Conservation (phyloP, 352 stramenopile species). For the Plasmopara muralis region DNA sequence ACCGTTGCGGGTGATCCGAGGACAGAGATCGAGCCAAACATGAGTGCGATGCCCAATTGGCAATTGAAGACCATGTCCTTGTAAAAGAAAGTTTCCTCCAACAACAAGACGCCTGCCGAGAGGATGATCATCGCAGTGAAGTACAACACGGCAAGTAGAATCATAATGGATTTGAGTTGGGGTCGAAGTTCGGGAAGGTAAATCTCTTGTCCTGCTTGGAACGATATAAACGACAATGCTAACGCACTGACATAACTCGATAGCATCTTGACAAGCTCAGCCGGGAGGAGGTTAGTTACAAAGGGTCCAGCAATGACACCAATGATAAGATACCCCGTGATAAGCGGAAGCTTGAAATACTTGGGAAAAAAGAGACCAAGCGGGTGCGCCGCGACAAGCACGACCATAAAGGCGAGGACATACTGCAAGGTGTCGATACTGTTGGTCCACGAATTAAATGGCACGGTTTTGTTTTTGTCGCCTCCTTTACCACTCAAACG, state of each 20-base stretch:
- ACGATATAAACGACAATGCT: conserved; percentile 67
- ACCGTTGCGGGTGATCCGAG: conserved; percentile 58
- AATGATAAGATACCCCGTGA: conserved; percentile 59
- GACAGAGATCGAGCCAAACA: conserved; percentile 64
- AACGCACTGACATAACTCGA: conserved; percentile 46
- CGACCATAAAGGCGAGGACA: conserved; percentile 46
- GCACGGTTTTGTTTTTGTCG: conserved; percentile 24
- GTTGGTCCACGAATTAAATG: conserved; percentile 34
- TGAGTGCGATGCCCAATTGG: conserved; percentile 53
- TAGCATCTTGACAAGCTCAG: conserved; percentile 33
- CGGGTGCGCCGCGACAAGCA: conserved; percentile 47
- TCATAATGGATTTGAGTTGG: conserved; percentile 50
- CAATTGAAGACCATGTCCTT: conserved; percentile 30
- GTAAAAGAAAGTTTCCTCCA: conserved; percentile 49
- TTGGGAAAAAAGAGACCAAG: conserved; percentile 53
- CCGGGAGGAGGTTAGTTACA: conserved; percentile 39
- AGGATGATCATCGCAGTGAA: conserved; percentile 46
- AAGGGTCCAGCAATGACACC: conserved; percentile 54
- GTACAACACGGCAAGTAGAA: conserved; percentile 40
- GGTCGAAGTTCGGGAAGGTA: conserved; percentile 51
- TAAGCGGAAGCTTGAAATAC: conserved; percentile 50
- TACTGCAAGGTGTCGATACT: conserved; percentile 38
- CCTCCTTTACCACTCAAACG: conserved; percentile 16
- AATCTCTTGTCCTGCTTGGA: conserved; percentile 61
- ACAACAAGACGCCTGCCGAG: conserved; percentile 27